These are phyloP conservation scores for Polyporus arcularius DNA, from an alignment of 768 basidiomycete genomes.

Conservation along the genomic window DNA sequence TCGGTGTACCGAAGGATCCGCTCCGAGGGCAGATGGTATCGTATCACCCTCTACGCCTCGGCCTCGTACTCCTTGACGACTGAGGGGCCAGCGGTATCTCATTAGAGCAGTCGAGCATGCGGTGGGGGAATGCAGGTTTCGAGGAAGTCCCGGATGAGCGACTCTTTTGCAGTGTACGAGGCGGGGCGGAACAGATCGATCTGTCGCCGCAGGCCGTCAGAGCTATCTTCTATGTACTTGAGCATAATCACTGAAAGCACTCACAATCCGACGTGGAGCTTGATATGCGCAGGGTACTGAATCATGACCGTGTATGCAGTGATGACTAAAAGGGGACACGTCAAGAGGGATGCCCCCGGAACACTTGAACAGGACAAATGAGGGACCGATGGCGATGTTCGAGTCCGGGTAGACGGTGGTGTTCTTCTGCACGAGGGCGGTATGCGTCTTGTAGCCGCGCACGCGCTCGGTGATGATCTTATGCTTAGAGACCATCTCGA, in stretches of 20 bases:
- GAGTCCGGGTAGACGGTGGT: slow-evolving; percentile 35
- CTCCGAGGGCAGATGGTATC: slow-evolving; percentile 14
- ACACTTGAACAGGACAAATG: slow-evolving; percentile 37
- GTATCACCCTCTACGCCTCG: background rate
- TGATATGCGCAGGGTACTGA: slow-evolving; percentile 37
- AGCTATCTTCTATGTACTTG: too few species aligned
- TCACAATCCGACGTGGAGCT: slow-evolving; percentile 36
- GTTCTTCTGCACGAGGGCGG: slow-evolving; percentile 39
- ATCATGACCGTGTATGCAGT: background rate
- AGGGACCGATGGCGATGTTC: slow-evolving; percentile 39
- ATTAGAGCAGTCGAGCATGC: slow-evolving; percentile 6
- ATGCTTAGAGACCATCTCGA: slow-evolving; percentile 18
- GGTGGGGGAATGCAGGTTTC: slow-evolving; percentile 31
- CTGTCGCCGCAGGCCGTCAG: slow-evolving; percentile 21
- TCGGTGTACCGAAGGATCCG: slow-evolving; percentile 37
- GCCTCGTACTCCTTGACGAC: slow-evolving; percentile 1
- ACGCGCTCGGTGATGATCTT: slow-evolving; percentile 6
- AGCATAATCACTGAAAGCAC: slow-evolving; percentile 12
- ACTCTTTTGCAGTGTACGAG: slow-evolving; percentile 43
- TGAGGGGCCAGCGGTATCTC: slow-evolving; percentile 1
- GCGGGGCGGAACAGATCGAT: slow-evolving; percentile 43
- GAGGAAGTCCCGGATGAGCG: slow-evolving; percentile 42
- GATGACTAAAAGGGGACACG: background rate
- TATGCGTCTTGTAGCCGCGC: slow-evolving; percentile 24
- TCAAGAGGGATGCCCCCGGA: background rate